Evolutionary conservation across 2,329 filamentous ascomycete species (phyloP).

Genomic region (Elsinoe australis): DNA sequence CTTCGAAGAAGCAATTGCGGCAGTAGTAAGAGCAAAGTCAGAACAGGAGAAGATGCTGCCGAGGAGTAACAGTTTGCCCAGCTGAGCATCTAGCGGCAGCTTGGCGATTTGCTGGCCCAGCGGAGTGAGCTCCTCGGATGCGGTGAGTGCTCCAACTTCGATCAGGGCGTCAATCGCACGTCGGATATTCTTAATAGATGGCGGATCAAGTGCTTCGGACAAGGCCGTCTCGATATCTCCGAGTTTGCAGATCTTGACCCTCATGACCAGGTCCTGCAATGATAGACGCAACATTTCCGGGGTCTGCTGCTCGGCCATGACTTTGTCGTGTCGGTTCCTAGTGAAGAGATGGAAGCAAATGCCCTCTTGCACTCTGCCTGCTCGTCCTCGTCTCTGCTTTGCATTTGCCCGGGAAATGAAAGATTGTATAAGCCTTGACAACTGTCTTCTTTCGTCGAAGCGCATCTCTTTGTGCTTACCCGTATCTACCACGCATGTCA

Average conservation of each 20-base stretch:
- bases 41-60: conserved; percentile 83
- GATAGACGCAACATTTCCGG: conserved; percentile 94
- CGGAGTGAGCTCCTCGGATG: conserved; percentile 73
- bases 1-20: conserved; percentile 88
- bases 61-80: conserved; percentile 86
- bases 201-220: conserved; percentile 79
- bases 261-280: conserved; percentile 86
- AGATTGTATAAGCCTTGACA: conserved; percentile 83
- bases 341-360: conserved; percentile 96
- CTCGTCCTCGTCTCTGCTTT: conserved; percentile 86
- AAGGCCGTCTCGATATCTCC: conserved; percentile 89
- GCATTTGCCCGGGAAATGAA: conserved; percentile 95
- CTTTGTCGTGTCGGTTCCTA: conserved; percentile 72
- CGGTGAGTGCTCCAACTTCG: conserved; percentile 82
- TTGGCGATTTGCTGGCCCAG: conserved; percentile 81
- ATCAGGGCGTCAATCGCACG: conserved; percentile 87
- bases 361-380: conserved; percentile 89
- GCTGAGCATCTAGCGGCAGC: conserved; percentile 83
- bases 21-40: conserved; percentile 84
- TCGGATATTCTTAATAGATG: conserved; percentile 84
- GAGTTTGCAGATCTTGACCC: conserved; percentile 95
- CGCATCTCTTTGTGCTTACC: conserved; percentile 97
- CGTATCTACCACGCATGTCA: conserved; percentile 93
- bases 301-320: conserved; percentile 85
- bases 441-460: conserved; percentile 85